Evolutionary conservation across 805 yeast genomes (phyloP).

Genomic region (Maudiozyma bulderi): DNA sequence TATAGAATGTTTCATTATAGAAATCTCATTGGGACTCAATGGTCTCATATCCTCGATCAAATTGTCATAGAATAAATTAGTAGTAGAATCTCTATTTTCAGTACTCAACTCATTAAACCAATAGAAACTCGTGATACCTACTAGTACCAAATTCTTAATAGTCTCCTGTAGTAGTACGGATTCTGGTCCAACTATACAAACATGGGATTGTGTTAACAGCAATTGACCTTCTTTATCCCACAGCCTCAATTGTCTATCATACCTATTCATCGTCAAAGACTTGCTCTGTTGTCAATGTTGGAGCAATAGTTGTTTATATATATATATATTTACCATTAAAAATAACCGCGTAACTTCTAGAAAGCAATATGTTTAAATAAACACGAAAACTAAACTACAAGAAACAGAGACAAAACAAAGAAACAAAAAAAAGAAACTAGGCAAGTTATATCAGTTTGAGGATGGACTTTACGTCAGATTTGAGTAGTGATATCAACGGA

Average conservation of each 20-base stretch:
- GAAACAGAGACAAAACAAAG: not conserved
- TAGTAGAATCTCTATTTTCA: not conserved
- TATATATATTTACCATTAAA: not conserved
- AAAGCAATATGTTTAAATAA: not conserved
- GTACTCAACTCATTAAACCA: slow-evolving; percentile 31
- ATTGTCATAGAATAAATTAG: slow-evolving; percentile 3
- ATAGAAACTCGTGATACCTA: slow-evolving; percentile 48
- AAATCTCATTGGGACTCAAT: slow-evolving; percentile 1
- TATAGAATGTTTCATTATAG: not conserved
- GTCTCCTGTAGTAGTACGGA: slow-evolving; percentile 54
- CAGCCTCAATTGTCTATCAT: slow-evolving; percentile 79
- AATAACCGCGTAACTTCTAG: not conserved
- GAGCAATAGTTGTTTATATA: not conserved
- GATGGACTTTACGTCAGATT: slow-evolving; percentile 23
- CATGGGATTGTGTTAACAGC: slow-evolving; percentile 43
- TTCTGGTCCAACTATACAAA: slow-evolving; percentile 54
- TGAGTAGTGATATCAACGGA: slow-evolving; percentile 1
- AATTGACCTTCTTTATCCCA: slow-evolving; percentile 79
- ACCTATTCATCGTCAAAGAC: slow-evolving; percentile 34
- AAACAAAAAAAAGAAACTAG: no score
- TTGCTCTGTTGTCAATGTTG: not conserved
- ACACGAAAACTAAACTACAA: not conserved
- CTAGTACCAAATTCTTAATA: slow-evolving; percentile 67
- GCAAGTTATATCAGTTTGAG: not conserved
- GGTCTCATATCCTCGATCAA: not conserved